Percentiles rank a stretch among this genome's conserved stretches.
Evolutionary conservation across 108 stramenopile genomes (phyloP).

Genomic region (Skeletonema tropicum): DNA sequence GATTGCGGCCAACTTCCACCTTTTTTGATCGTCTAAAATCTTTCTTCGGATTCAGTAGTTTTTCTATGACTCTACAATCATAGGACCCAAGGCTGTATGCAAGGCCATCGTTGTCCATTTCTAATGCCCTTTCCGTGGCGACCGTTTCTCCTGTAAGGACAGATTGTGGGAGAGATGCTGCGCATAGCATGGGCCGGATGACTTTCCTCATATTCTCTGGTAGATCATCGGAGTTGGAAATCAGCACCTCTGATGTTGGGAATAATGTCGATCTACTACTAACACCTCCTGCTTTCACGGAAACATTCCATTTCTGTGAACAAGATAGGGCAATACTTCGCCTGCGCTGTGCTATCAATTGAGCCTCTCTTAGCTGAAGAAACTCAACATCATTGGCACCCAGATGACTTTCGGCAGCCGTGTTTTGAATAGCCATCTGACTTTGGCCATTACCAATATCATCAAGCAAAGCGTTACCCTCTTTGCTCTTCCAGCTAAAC

Average conservation of each 20-base stretch:
- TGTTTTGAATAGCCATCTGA: not conserved
- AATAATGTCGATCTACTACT: slow-evolving; percentile 52
- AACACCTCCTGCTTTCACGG: slow-evolving; percentile 45
- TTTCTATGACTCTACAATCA: slow-evolving; percentile 57
- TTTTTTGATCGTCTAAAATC: slow-evolving; percentile 35
- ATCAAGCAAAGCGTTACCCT: not conserved
- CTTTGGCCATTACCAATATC: not conserved
- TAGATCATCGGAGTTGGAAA: not conserved
- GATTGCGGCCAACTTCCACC: slow-evolving; percentile 60
- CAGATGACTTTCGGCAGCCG: not conserved
- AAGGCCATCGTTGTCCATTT: slow-evolving; percentile 45
- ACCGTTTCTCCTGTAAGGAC: slow-evolving; percentile 42
- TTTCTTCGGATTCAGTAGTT: slow-evolving; percentile 24
- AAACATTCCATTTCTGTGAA: slow-evolving; percentile 42
- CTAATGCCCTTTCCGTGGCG: slow-evolving; percentile 33
- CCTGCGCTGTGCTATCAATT: slow-evolving; percentile 10
- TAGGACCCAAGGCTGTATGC: slow-evolving; percentile 65
- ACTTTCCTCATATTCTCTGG: slow-evolving; percentile 34
- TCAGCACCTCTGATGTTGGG: slow-evolving; percentile 17
- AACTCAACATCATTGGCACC: slow-evolving; percentile 2
- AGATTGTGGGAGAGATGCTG: slow-evolving; percentile 30
- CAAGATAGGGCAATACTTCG: slow-evolving; percentile 33
- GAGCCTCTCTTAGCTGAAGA: slow-evolving; percentile 21
- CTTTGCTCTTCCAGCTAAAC: slow-evolving; percentile 26
- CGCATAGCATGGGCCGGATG: slow-evolving; percentile 39